Base-by-base conservation (phyloP, 2,329 filamentous ascomycete species). In the Metarhizium humberi region DNA sequence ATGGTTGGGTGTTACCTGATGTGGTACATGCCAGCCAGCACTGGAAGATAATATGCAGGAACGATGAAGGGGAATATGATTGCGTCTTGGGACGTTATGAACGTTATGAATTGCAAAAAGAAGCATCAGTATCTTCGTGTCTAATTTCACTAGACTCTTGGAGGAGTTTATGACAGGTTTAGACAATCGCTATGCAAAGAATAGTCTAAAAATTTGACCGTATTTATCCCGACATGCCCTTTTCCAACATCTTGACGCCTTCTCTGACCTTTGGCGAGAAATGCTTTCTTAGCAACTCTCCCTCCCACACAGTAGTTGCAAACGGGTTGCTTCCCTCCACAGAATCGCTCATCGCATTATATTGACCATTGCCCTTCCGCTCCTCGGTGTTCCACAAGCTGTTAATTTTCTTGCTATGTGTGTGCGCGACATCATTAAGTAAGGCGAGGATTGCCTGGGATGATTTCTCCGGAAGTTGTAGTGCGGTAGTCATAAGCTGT, bases 371-470 rank as follows among this genome's bases (percentile, higher is more conserved):
- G 6, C 92, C 92, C 68, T 89, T 88, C 51, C 92, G 80, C 75
- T 97, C 94, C 68, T 97, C 92, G 0, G 91, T 95, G 64, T 95
- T 85, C 92, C 94, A 99, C 58, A 99, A 71, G n/a, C 86, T 83
- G 42, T 82, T 82, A 47, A 97, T 82, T 71, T 92, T 95, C 63
- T 84, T 86, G 50, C 85, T 85, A 68, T 99, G 91, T 2, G 86
- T 85, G 69, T 88, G 89, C 0, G 87, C 82, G 2, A 97, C 82
- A 62, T 92, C 87, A 52, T 82, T 82, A 47, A 97, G 71, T 32
- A 99, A 76, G 2, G 86, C 86, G 4, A 96, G 75, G 54, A 92
- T 79, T 0, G 92, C 92, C 60, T 90, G 81, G 45, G 85, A 82
- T 1, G 89, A 95, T 70, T 95, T 96, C 71, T 96, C 92, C 0